These are phyloP conservation scores for Senecio squalidus DNA, from an alignment of 140 eudicot species.

Conservation along the genomic window DNA sequence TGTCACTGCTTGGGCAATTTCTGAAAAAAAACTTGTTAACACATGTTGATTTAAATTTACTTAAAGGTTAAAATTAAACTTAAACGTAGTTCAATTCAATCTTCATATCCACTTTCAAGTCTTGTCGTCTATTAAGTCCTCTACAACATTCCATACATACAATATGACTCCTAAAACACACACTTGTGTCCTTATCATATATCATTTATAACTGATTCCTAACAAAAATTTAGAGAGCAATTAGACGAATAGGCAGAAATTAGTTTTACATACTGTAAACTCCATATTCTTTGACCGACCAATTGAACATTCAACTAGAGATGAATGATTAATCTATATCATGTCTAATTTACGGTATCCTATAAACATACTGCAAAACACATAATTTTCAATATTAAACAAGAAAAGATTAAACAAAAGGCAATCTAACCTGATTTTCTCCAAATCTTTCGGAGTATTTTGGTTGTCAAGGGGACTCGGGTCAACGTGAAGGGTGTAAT, in stretches of 20 bases:
- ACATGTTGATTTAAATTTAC: neutral
- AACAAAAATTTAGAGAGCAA: neutral
- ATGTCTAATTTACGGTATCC: neutral
- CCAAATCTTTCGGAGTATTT: slow-evolving; percentile 69
- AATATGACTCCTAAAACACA: neutral
- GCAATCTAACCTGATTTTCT: slow-evolving; percentile 64
- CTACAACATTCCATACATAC: neutral
- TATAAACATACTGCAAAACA: neutral
- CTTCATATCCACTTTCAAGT: slow-evolving; percentile 7
- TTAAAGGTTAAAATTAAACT: neutral
- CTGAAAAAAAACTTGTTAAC: neutral
- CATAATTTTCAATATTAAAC: neutral
- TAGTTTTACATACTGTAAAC: neutral
- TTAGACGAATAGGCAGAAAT: neutral
- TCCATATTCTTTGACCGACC: slow-evolving; percentile 6
- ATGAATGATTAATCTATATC: neutral
- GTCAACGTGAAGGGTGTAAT: slow-evolving; percentile 79
- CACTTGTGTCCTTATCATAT: neutral
- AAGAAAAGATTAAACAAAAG: neutral
- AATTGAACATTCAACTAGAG: slow-evolving; percentile 4
- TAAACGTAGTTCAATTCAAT: neutral
- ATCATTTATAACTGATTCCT: neutral
- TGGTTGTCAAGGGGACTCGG: slow-evolving; percentile 69
- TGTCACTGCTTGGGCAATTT: neutral
- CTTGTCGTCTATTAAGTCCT: neutral